These are phyloP conservation scores for Geranium incanum DNA, from an alignment of 441 rosid species.

Conservation along the genomic window DNA sequence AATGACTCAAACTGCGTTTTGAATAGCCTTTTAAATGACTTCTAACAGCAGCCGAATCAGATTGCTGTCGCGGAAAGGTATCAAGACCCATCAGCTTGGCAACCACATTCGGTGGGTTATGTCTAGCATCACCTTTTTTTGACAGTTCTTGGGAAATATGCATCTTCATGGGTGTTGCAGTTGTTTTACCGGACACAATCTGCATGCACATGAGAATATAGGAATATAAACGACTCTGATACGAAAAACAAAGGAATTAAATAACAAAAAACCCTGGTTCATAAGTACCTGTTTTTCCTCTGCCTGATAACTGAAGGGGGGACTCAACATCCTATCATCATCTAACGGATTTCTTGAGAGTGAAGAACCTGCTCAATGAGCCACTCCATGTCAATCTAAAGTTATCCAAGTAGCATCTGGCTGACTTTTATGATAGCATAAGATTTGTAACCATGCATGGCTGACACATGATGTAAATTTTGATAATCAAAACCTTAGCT, in stretches of 20 bases:
- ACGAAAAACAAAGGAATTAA: constrained; percentile 3
- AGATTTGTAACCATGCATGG: not conserved
- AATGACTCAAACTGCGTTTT: constrained; percentile 43
- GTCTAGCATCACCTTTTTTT: constrained; percentile 53
- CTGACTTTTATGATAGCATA: constrained; percentile 11
- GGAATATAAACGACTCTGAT: not conserved
- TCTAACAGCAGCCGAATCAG: constrained; percentile 34
- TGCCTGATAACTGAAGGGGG: constrained; percentile 43
- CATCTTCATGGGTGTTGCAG: constrained; percentile 66
- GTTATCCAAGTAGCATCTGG: constrained; percentile 12
- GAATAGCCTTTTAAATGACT: constrained; percentile 46
- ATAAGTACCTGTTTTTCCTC: constrained; percentile 61
- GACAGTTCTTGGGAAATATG: constrained; percentile 80
- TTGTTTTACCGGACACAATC: constrained; percentile 47
- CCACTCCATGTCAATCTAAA: constrained; percentile 25
- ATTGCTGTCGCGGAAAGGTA: constrained; percentile 52
- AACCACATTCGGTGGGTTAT: constrained; percentile 62
- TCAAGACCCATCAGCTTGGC: constrained; percentile 98
- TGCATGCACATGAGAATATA: constrained; percentile 26
- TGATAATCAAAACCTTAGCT: not conserved
- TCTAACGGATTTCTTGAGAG: constrained; percentile 60
- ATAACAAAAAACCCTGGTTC: constrained; percentile 16
- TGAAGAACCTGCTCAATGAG: constrained; percentile 51
- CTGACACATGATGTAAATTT: not conserved
- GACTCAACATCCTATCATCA: constrained; percentile 41